Evolutionary conservation across 306 rosid genomes (phyloP), one percentile per base, ranked within the genome.

Genomic region (Herpetospermum pedunculosum): DNA sequence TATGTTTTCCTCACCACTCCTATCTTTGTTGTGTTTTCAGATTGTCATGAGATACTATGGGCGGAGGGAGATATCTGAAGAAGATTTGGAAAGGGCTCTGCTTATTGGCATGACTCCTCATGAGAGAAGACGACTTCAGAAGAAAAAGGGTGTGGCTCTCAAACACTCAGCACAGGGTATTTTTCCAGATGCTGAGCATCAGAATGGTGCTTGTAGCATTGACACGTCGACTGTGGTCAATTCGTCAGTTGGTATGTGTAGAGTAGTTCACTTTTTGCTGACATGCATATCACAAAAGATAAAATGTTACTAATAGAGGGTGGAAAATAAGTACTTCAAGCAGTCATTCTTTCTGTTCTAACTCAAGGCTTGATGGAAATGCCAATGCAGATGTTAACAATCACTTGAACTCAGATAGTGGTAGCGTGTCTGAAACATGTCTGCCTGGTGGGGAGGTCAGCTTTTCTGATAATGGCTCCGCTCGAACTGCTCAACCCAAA

Each of bases 41-140:
- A 81, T 80, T 82, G 90, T 91, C 30, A 87, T 80, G 88, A 88
- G 73, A 77, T 88, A 89, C 82, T 91, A 85, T 83, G 96, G 99
- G 85, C 88, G 99, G 52, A 89, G 89, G 76, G 89, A 89, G 64
- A 89, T 94, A 77, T 79, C 91, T 60, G 87, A 87, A 79, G 92
- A 84, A 75, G 99, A 95, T 82, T 87, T 95, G 72, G 90, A 88
- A 80, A 82, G 69, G 75, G 97, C 97, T 78, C 79, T 89, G 81
- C 67, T 87, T 68, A 88, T 91, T 79, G 99, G 97, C 81, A 85
- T 91, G 99, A 89, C 80, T 76, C 96, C 97, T 75, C 87, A 89
- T 1, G 96, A 87, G 84, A 89, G 86, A 87, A 88, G 92, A 82
- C 82, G 87, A 34, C 86, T 83, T 72, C 85, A 83, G 80, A 88